phyloP scores from a whole-genome alignment of 495 filamentous ascomycete genomes.

The Xylaria acuta region DNA sequence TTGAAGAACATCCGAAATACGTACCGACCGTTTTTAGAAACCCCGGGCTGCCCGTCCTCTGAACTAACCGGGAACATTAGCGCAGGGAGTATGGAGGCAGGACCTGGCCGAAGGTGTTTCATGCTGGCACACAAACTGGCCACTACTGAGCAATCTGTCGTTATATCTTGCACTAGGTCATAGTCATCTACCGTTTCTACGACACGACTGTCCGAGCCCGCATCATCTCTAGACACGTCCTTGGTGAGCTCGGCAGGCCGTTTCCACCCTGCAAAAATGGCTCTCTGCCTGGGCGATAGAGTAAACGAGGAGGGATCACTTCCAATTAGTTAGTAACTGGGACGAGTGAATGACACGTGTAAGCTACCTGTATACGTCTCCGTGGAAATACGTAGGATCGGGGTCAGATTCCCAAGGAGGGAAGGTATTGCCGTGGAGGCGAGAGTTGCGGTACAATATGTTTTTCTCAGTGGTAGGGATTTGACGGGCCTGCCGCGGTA shows the following conservation, averaged over 20 bases:
- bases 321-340: conserved; percentile 20
- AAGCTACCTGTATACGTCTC: conserved; percentile 35
- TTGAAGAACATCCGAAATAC: conserved; percentile 94
- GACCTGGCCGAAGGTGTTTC: conserved; percentile 44
- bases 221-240: conserved; percentile 4
- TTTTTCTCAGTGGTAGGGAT: conserved; percentile 77
- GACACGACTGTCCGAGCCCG: conserved; percentile 36
- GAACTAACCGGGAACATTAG: conserved; percentile 77
- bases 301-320: conserved; percentile 69
- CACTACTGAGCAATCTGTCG: conserved; percentile 96
- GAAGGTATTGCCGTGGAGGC: conserved; percentile 79
- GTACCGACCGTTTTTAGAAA: conserved; percentile 86
- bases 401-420: conserved; percentile 78
- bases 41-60: conserved; percentile 55
- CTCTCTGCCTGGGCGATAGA: conserved; percentile 72
- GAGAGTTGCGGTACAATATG: conserved; percentile 76
- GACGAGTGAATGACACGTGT: conserved; percentile 1
- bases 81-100: conserved; percentile 59
- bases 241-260: conserved; percentile 65
- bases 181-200: conserved; percentile 63
- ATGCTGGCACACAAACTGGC: conserved; percentile 89
- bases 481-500: conserved; percentile 65
- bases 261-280: conserved; percentile 82
- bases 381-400: conserved; percentile 32
- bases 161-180: conserved; percentile 91